These are phyloP conservation scores for Podaxis rugospora DNA, from an alignment of 768 basidiomycete genomes.

Conservation along the genomic window DNA sequence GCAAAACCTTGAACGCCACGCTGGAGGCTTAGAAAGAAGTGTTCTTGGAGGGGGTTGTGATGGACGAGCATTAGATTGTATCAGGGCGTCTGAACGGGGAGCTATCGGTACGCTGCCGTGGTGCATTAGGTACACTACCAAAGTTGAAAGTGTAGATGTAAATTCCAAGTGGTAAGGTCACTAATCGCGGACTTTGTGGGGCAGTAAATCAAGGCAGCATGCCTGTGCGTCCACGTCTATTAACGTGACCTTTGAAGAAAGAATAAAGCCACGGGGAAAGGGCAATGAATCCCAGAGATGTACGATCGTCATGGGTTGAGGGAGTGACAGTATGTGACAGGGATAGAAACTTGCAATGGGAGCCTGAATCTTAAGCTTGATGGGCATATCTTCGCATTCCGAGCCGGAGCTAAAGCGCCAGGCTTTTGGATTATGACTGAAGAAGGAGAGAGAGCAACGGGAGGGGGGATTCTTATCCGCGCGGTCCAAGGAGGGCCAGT, in stretches of 20 bases:
- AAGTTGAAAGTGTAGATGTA: background rate
- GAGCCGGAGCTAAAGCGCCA: constrained; percentile 18
- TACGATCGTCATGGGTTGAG: background rate
- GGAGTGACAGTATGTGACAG: background rate
- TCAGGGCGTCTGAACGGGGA: background rate
- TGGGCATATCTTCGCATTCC: constrained; percentile 3
- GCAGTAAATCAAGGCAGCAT: background rate
- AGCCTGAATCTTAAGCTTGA: constrained; percentile 8
- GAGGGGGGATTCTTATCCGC: constrained; percentile 13
- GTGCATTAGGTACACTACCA: background rate
- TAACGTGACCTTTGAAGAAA: background rate
- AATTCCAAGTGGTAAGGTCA: background rate
- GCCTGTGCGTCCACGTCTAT: background rate
- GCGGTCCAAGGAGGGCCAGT: constrained; percentile 14
- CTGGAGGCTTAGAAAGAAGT: background rate
- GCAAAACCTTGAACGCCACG: constrained; percentile 1
- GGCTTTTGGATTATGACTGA: constrained; percentile 5
- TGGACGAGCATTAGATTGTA: background rate
- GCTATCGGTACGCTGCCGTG: background rate
- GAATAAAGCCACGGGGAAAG: background rate
- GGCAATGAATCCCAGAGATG: background rate
- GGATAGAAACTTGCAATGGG: background rate
- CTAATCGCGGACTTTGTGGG: background rate
- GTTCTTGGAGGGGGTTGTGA: background rate
- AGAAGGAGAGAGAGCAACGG: background rate